phyloP scores from a whole-genome alignment of 2,329 filamentous ascomycete species.

The Beauveria scarabaeidicola region DNA sequence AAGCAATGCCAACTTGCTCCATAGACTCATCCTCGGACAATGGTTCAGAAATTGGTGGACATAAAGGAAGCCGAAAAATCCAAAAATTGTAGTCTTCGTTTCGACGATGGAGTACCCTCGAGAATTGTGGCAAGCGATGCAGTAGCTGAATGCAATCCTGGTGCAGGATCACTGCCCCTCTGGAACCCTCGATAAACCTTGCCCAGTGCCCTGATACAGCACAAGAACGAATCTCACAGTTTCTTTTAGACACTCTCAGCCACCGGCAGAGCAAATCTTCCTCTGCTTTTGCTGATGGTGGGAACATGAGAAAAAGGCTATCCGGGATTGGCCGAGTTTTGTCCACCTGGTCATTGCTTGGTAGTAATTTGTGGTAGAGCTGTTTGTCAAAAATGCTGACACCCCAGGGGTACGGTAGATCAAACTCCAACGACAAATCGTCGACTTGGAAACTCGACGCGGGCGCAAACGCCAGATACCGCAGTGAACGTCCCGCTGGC shows the following conservation, averaged over 20 bases:
- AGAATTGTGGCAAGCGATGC: conserved; percentile 31
- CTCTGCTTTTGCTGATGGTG: conserved; percentile 26
- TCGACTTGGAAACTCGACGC: neutral
- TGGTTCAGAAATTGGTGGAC: neutral
- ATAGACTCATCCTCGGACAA: conserved; percentile 12
- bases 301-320: conserved; percentile 42
- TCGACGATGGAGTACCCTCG: conserved; percentile 23
- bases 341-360: neutral
- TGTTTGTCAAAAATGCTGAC: conserved; percentile 3
- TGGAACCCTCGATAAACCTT: conserved; percentile 27
- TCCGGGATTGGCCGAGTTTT: conserved; percentile 8
- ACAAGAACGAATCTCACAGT: conserved; percentile 35
- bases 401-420: neutral
- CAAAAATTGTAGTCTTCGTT: conserved; percentile 28
- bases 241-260: conserved; percentile 31
- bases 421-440: neutral
- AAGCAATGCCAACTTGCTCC: conserved; percentile 13
- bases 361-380: conserved; percentile 1
- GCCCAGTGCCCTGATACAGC: conserved; percentile 38
- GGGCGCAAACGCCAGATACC: neutral
- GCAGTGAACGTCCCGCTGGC: conserved; percentile 2
- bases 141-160: conserved; percentile 31
- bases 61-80: conserved; percentile 24
- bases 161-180: conserved; percentile 35
- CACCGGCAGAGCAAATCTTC: conserved; percentile 34